Conservation (phyloP, 192 early-diverging fungal genomes). For the Phycomyces nitens region DNA sequence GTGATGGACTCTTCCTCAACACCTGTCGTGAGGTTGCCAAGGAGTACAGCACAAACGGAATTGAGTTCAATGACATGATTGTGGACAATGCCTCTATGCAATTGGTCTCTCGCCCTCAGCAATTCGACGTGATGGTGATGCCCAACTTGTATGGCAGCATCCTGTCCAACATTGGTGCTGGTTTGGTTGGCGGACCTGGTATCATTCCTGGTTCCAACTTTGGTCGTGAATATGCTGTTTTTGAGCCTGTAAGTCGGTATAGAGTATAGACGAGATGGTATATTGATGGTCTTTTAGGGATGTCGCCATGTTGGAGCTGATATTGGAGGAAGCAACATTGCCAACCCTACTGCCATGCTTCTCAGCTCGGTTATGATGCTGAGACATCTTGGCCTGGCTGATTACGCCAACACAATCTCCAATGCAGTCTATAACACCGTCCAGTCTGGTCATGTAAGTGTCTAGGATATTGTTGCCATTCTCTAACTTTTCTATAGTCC, state of each 20-base stretch:
- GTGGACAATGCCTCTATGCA: slow-evolving; percentile 99
- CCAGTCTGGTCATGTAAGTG: slow-evolving; percentile 55
- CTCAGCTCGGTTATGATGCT: slow-evolving; percentile 93
- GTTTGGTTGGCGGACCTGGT: slow-evolving; percentile 93
- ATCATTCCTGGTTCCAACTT: slow-evolving; percentile 96
- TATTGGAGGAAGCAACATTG: slow-evolving; percentile 89
- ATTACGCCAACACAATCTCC: slow-evolving; percentile 87
- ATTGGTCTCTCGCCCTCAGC: slow-evolving; percentile 91
- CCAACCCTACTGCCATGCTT: slow-evolving; percentile 93
- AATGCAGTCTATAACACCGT: slow-evolving; percentile 90
- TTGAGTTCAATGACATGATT: slow-evolving; percentile 98
- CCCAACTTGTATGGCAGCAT: slow-evolving; percentile 99
- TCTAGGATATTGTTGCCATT: background rate
- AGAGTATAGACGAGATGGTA: background rate
- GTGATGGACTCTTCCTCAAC: slow-evolving; percentile 95
- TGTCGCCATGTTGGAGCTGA: slow-evolving; percentile 97
- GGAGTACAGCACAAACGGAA: slow-evolving; percentile 81
- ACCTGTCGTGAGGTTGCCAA: slow-evolving; percentile 91
- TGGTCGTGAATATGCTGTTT: slow-evolving; percentile 94
- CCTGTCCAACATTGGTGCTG: slow-evolving; percentile 95
- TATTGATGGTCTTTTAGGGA: slow-evolving; percentile 41
- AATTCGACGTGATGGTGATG: slow-evolving; percentile 99
- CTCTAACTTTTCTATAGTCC: slow-evolving; percentile 8
- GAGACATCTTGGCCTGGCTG: slow-evolving; percentile 84
- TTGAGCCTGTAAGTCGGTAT: slow-evolving; percentile 73